phyloP scores from a whole-genome alignment of 306 rosid genomes.

The Nissolia schottii region DNA sequence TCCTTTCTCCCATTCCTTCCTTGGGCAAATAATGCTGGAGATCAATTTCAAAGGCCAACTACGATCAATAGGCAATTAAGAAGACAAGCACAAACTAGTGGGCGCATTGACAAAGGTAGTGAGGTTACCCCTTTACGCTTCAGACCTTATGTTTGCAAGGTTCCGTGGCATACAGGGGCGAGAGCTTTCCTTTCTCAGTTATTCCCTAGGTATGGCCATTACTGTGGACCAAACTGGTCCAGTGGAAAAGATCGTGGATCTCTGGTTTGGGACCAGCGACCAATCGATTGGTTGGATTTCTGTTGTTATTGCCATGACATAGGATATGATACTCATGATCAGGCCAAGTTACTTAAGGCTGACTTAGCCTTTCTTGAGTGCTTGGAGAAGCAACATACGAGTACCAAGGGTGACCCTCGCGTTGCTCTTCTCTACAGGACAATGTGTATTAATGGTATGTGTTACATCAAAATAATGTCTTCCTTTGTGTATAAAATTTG shows the following conservation, averaged over 20 bases:
- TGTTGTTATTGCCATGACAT: conserved; percentile 98
- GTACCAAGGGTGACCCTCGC: conserved; percentile 64
- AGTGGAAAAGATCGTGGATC: conserved; percentile 83
- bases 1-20: conserved; percentile 50
- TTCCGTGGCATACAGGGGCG: conserved; percentile 95
- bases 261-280: conserved; percentile 83
- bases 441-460: conserved; percentile 81
- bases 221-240: conserved; percentile 97
- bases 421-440: conserved; percentile 65
- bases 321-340: conserved; percentile 90
- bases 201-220: conserved; percentile 88
- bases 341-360: conserved; percentile 67
- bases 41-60: conserved; percentile 41
- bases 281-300: conserved; percentile 95
- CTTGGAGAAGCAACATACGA: conserved; percentile 75
- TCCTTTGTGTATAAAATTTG: too few species aligned
- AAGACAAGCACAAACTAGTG: conserved; percentile 42
- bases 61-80: conserved; percentile 61
- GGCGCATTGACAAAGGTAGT: conserved; percentile 14
- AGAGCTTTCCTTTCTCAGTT: conserved; percentile 81
- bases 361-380: conserved; percentile 91
- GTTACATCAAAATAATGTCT: neutral
- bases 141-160: conserved; percentile 83
- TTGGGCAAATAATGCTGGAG: conserved; percentile 35
- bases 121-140: conserved; percentile 45